These are phyloP conservation scores for Pulicaria dysenterica DNA, from an alignment of 129 eudicot genomes.

Conservation along the genomic window DNA sequence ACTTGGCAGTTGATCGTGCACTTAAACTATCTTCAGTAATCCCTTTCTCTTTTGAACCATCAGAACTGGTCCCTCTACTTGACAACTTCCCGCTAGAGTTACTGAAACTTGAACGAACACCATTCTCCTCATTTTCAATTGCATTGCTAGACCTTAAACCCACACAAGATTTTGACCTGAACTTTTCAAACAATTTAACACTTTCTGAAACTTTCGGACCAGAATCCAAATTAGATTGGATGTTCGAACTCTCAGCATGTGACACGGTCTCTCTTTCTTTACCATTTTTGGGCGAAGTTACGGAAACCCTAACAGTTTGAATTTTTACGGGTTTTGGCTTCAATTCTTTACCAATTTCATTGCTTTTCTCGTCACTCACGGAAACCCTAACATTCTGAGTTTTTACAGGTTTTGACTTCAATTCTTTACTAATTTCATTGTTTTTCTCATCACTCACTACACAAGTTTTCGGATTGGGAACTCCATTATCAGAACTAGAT, in stretches of 20 bases:
- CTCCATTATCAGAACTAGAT: conserved; percentile 24
- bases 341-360: conserved; percentile 21
- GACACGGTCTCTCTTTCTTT: neutral
- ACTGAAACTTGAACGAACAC: conserved; percentile 33
- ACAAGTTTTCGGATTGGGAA: conserved; percentile 12
- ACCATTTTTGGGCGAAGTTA: conserved; percentile 7
- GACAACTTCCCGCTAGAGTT: conserved; percentile 30
- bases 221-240: conserved; percentile 14
- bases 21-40: conserved; percentile 27
- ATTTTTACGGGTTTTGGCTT: conserved; percentile 5
- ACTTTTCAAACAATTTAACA: conserved; percentile 31
- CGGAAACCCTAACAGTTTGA: conserved; percentile 16
- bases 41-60: conserved; percentile 38
- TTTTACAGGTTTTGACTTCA: neutral
- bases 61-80: conserved; percentile 32
- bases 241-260: neutral
- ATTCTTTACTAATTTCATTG: conserved; percentile 24
- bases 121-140: conserved; percentile 34
- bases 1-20: conserved; percentile 31
- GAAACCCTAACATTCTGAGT: conserved; percentile 16
- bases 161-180: conserved; percentile 28
- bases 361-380: conserved; percentile 26
- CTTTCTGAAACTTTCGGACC: conserved; percentile 39
- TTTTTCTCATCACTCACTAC: conserved; percentile 24
- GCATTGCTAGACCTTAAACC: conserved; percentile 33